Conservation (phyloP, 305 asterid species). For the Coffea humblotiana region DNA sequence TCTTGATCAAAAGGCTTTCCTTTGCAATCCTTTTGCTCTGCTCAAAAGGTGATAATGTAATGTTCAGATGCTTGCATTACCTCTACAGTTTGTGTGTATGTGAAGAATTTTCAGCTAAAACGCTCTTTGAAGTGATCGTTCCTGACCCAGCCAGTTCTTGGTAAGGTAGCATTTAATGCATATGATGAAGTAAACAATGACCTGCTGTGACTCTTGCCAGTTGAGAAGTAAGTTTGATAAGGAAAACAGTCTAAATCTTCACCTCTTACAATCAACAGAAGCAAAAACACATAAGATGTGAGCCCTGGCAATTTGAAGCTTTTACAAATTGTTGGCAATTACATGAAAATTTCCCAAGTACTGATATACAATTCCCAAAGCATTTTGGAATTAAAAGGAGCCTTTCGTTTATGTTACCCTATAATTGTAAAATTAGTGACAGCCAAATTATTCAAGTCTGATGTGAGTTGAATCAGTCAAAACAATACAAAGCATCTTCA, state of each 20-base stretch:
- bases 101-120: background rate
- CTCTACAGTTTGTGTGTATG: background rate
- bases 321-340: too few species aligned
- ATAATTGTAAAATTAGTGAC: background rate
- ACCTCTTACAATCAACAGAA: background rate
- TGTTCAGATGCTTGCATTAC: background rate
- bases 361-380: background rate
- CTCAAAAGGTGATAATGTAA: background rate
- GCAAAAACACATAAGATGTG: background rate
- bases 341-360: background rate
- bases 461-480: background rate
- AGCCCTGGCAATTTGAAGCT: background rate
- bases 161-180: background rate
- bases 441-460: background rate
- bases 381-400: background rate
- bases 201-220: background rate
- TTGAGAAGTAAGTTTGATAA: background rate
- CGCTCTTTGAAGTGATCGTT: background rate
- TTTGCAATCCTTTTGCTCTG: background rate
- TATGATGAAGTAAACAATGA: background rate
- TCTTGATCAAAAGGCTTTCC: background rate
- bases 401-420: background rate
- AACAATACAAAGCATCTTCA: background rate
- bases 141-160: background rate
- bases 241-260: background rate